Evolutionary conservation across 2,329 filamentous ascomycete genomes (phyloP).

Genomic region (Penicillium sp.): DNA sequence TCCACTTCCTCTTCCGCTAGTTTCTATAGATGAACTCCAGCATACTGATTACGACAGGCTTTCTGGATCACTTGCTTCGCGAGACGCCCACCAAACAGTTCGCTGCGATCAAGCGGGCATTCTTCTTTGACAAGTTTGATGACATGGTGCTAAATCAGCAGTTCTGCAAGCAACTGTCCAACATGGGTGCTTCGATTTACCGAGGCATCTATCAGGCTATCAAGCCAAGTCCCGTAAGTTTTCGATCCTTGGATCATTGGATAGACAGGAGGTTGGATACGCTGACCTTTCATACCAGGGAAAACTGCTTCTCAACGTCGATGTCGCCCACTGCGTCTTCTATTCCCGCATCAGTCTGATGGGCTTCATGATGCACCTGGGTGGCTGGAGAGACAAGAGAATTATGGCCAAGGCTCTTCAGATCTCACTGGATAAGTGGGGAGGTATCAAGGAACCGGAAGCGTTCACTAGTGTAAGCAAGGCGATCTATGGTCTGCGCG

Average conservation of each 20-base stretch:
- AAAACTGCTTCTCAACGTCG: constrained; percentile 76
- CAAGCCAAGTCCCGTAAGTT: constrained; percentile 61
- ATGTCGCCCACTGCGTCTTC: constrained; percentile 89
- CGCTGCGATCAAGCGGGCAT: constrained; percentile 69
- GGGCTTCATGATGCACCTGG: constrained; percentile 34
- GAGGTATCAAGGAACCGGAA: constrained; percentile 23
- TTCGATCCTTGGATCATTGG: not conserved
- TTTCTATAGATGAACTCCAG: not conserved
- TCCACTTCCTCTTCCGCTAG: constrained; percentile 10
- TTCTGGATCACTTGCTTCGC: constrained; percentile 84
- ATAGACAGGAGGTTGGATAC: not conserved
- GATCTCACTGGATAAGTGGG: constrained; percentile 24
- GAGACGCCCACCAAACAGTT: constrained; percentile 68
- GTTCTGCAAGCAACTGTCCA: constrained; percentile 26
- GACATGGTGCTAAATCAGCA: constrained; percentile 52
- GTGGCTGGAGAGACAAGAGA: constrained; percentile 31
- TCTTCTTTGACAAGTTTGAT: constrained; percentile 62
- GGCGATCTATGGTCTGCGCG: constrained; percentile 37
- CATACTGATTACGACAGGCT: constrained; percentile 49
- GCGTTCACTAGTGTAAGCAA: constrained; percentile 6
- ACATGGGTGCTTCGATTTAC: constrained; percentile 64
- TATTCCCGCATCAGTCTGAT: constrained; percentile 55
- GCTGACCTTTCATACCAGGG: constrained; percentile 39
- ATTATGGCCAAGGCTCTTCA: constrained; percentile 29
- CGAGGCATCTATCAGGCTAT: constrained; percentile 89